A percentile compares a stretch with the other conserved stretches of the same genome.
Evolutionary conservation across 139 green algal genomes (phyloP).

Genomic region (Gonium pectorale): DNA sequence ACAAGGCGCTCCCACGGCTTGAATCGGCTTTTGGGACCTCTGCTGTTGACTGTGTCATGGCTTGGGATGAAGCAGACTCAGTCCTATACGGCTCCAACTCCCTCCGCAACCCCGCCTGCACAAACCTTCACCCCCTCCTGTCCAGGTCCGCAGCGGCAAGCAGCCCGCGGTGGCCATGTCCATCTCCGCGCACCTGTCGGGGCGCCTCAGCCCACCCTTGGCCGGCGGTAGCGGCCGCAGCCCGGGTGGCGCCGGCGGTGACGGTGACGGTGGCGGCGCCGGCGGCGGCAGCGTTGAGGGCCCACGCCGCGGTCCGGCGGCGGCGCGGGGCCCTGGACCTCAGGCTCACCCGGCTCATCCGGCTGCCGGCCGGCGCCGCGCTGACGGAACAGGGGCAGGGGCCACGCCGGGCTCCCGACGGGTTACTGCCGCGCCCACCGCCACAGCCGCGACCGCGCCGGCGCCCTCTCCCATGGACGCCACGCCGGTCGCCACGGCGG

Average conservation of each 20-base stretch:
- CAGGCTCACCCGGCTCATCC: neutral
- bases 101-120: too few relatives aligned
- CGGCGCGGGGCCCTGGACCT: neutral
- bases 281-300: neutral
- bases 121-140: too few relatives aligned
- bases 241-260: neutral
- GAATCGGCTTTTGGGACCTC: too few relatives aligned
- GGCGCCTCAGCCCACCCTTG: neutral
- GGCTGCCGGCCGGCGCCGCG: neutral
- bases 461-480: too few relatives aligned
- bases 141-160: neutral
- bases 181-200: neutral
- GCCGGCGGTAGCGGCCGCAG: neutral
- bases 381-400: too few relatives aligned
- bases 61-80: too few relatives aligned
- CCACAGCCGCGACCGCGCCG: too few relatives aligned
- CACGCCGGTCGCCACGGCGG: neutral
- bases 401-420: too few relatives aligned
- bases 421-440: too few relatives aligned
- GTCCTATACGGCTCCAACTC: too few relatives aligned
- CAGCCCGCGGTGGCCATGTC: constrained; percentile 11
- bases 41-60: too few relatives aligned
- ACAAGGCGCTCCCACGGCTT: too few relatives aligned
- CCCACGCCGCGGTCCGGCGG: neutral
- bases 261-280: neutral